A percentile compares a stretch with the other conserved stretches of the same genome.
Conservation (phyloP, 352 stramenopile genomes). For the Phytophthora quininea region DNA sequence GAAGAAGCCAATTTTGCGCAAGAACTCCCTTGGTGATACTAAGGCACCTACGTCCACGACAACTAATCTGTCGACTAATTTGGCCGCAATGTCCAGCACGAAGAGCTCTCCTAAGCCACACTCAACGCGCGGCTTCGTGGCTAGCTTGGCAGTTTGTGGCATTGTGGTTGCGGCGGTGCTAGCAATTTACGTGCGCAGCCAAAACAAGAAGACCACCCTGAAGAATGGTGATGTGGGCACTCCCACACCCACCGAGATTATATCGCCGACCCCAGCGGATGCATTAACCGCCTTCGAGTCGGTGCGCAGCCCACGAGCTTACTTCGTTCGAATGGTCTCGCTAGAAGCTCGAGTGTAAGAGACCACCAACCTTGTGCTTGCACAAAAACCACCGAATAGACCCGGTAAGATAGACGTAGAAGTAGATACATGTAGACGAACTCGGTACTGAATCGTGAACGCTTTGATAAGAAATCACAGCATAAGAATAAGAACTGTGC, state of each 20-base stretch:
- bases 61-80: neutral
- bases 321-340: constrained; percentile 15
- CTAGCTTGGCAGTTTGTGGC: constrained; percentile 15
- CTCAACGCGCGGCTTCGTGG: constrained; percentile 23
- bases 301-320: constrained; percentile 12
- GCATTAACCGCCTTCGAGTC: constrained; percentile 8
- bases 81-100: no score
- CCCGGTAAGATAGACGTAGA: no score
- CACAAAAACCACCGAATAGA: no score
- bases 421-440: no score
- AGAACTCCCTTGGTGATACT: no score
- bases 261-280: constrained; percentile 9
- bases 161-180: constrained; percentile 14
- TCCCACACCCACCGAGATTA: constrained; percentile 11
- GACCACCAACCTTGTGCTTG: no score
- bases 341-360: constrained; percentile 9
- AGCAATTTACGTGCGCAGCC: constrained; percentile 24
- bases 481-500: no score
- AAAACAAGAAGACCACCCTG: constrained; percentile 20
- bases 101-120: neutral
- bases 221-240: constrained; percentile 13
- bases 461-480: no score
- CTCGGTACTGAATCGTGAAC: no score
- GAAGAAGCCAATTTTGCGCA: no score
- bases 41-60: no score